phyloP scores from a whole-genome alignment of 1,284 basidiomycete species.

The Cryptococcus sp. region DNA sequence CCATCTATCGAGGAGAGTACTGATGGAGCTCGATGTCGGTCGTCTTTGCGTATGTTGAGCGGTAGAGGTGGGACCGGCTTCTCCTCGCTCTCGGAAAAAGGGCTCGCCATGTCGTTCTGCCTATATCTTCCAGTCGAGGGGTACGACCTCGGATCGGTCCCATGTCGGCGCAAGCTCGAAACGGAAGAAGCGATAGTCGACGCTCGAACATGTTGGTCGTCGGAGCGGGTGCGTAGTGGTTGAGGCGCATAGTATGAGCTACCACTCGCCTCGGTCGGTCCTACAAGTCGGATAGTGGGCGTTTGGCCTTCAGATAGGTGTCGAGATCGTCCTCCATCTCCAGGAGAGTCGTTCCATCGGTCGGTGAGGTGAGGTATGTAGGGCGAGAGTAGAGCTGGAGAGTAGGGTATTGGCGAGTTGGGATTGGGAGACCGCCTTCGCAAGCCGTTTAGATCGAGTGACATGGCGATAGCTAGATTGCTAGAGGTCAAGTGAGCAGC shows the following conservation, averaged over 20 bases:
- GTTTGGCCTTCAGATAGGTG: not conserved
- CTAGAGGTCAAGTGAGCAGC: not conserved
- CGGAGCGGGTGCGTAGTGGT: conserved; percentile 10
- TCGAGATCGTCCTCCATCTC: not conserved
- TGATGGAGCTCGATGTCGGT: not conserved
- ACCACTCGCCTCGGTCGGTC: not conserved
- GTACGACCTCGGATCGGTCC: conserved; percentile 13
- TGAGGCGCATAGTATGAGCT: conserved; percentile 8
- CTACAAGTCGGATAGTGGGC: conserved; percentile 6
- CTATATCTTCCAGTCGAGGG: not conserved
- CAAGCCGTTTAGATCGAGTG: conserved; percentile 13
- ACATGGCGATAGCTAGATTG: conserved; percentile 2
- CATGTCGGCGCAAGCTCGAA: conserved; percentile 11
- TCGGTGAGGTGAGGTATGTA: not conserved
- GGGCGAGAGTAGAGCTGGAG: conserved; percentile 2
- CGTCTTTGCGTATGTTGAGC: conserved; percentile 8
- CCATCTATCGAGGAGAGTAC: too few species aligned
- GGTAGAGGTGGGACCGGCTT: conserved; percentile 18
- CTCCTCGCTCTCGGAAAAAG: conserved; percentile 6
- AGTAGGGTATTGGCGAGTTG: conserved; percentile 16
- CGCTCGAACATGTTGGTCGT: conserved; percentile 8
- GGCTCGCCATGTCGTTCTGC: not conserved
- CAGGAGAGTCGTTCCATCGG: not conserved
- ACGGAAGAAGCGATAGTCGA: conserved; percentile 1
- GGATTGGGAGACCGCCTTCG: conserved; percentile 23